Evolutionary conservation across 2,329 filamentous ascomycete species (phyloP), one percentile per base, ranked within the genome.

Genomic region (Plenodomus lindquistii): DNA sequence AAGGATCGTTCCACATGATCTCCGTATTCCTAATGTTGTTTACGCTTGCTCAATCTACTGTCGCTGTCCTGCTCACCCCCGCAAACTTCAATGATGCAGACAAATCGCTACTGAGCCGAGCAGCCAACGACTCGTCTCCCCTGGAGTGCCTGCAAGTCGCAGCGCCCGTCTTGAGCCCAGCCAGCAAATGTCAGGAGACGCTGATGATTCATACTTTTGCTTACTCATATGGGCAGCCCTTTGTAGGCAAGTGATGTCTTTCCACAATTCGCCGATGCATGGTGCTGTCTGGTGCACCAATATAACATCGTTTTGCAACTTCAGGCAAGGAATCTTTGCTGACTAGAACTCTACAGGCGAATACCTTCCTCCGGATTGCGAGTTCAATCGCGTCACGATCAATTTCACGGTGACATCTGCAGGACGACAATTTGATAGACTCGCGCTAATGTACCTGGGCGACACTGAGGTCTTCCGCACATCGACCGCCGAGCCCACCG

Each of bases 391-490:
- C 27, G 86, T 92, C 15, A 80, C 83, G 19, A 83, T 94, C 70
- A 91, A 91, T 63, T 81, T 94, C 57, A 92, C 87, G 0, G 85
- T 88, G 13, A 83, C 82, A 1, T 88, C 86, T 9, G 75, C 77
- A 52, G 90, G 90, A 1, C 80, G 82, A 2, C 90, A 95, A 60
- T 92, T 82, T 70, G 90, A 95, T 67, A 81, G 89, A 34, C 78
- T 93, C 8, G 90, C 84, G 3, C 71, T 87, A 24, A 85, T 94
- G 80, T 94, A 86, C 61, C 77, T 94, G 31, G 84, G 84, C 35
- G 87, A 93, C 67, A 84, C 82, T 9, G 89, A 95, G 67, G 80
- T 95, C n/a, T 94, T 88, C 78, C 80, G 89, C 19, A 92, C 89
- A 2, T 91, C 88, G 4, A 95, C 90, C 1, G 88, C 89, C 3